These are phyloP conservation scores for Cyberlindnera lachancei DNA, from an alignment of 805 yeast genomes.

Conservation along the genomic window DNA sequence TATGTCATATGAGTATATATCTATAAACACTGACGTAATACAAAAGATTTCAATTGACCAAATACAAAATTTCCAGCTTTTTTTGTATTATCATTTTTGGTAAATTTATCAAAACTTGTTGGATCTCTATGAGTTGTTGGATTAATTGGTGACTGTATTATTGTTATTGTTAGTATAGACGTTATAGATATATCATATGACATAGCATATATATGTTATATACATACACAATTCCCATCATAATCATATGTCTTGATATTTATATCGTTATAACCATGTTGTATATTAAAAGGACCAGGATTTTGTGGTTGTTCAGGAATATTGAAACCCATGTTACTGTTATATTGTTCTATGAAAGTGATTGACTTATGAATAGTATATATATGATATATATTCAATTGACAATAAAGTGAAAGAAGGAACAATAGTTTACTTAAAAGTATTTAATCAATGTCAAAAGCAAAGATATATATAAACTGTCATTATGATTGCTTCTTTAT, in stretches of 20 bases:
- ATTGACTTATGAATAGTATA: too few relatives aligned
- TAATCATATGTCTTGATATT: constrained; percentile 8
- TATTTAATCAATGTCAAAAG: too few relatives aligned
- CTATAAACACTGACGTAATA: constrained; percentile 10
- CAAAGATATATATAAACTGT: too few relatives aligned
- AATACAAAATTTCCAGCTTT: constrained; percentile 18
- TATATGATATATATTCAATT: background rate
- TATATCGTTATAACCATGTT: constrained; percentile 17
- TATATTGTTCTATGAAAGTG: too few relatives aligned
- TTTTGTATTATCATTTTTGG: constrained; percentile 19
- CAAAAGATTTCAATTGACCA: constrained; percentile 8
- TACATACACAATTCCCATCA: constrained; percentile 11
- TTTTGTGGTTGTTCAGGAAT: constrained; percentile 19
- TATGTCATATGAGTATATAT: too few relatives aligned
- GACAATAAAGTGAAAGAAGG: too few relatives aligned
- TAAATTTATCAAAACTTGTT: constrained; percentile 11
- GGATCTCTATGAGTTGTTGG: constrained; percentile 11
- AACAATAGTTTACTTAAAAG: too few relatives aligned
- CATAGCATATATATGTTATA: background rate
- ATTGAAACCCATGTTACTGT: constrained; percentile 10
- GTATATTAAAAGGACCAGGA: constrained; percentile 17
- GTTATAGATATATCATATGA: too few relatives aligned
- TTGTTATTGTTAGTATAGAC: constrained; percentile 1
- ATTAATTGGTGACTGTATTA: constrained; percentile 10
- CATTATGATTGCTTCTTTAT: too few relatives aligned